These are phyloP conservation scores for Solanum peruvianum DNA, from an alignment of 257 asterid species.

Conservation along the genomic window DNA sequence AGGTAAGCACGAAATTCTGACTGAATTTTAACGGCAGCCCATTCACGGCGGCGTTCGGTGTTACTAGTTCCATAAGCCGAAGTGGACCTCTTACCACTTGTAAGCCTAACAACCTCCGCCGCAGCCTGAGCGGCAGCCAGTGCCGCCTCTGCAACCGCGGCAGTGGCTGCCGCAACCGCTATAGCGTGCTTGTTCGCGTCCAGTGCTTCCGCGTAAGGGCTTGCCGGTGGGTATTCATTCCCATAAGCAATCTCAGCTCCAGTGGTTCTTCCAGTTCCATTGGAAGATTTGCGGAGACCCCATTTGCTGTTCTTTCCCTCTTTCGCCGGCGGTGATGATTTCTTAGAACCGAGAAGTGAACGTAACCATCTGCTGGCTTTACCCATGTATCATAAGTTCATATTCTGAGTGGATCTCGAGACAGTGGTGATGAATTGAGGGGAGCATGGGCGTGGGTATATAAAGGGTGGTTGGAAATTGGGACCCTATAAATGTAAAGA, in stretches of 20 bases:
- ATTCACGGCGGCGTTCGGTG: slow-evolving; percentile 37
- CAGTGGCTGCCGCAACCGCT: slow-evolving; percentile 98
- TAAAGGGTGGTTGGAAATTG: slow-evolving; percentile 25
- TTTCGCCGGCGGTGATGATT: slow-evolving; percentile 6
- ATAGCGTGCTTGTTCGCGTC: slow-evolving; percentile 84
- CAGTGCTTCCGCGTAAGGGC: slow-evolving; percentile 32
- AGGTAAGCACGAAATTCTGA: slow-evolving; percentile 88
- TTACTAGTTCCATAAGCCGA: neutral
- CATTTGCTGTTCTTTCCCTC: slow-evolving; percentile 13
- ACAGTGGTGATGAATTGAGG: neutral
- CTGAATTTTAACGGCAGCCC: slow-evolving; percentile 80
- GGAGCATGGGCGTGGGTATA: slow-evolving; percentile 2
- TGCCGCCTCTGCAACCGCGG: slow-evolving; percentile 97
- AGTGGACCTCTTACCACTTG: slow-evolving; percentile 48
- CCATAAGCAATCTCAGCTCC: slow-evolving; percentile 2
- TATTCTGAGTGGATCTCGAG: neutral
- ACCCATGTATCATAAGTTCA: slow-evolving; percentile 53
- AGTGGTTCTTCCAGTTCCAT: neutral
- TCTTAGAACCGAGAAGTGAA: slow-evolving; percentile 37
- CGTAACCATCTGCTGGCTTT: slow-evolving; percentile 57
- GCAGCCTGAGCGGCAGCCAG: slow-evolving; percentile 98
- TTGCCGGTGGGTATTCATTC: slow-evolving; percentile 13
- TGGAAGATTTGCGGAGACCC: slow-evolving; percentile 11
- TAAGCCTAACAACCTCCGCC: slow-evolving; percentile 76
- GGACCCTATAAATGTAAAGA: slow-evolving; percentile 24